These are phyloP conservation scores for Phoma herbarum DNA, from an alignment of 2,329 filamentous ascomycete genomes.

Conservation along the genomic window DNA sequence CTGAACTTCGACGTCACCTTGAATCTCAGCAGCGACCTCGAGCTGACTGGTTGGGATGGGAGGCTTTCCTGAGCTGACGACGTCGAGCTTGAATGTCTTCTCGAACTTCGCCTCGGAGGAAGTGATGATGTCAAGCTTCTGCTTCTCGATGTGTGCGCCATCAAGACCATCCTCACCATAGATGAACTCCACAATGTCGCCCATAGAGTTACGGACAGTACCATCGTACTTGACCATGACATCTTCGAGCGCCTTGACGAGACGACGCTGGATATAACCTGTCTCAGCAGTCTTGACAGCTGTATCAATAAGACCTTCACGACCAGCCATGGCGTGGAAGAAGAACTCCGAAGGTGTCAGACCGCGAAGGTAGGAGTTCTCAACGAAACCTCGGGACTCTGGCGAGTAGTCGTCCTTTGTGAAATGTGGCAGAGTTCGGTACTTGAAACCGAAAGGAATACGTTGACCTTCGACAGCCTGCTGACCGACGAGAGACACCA, in stretches of 20 bases:
- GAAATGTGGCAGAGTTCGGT: constrained; percentile 95
- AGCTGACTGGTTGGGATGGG: constrained; percentile 74
- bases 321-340: constrained; percentile 99
- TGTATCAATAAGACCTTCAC: constrained; percentile 99
- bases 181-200: constrained; percentile 95
- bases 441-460: constrained; percentile 99
- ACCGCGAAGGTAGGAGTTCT: constrained; percentile 97
- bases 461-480: constrained; percentile 98
- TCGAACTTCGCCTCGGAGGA: constrained; percentile 81
- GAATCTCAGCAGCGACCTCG: constrained; percentile 86
- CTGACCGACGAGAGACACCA: constrained; percentile 97
- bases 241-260: constrained; percentile 98
- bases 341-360: constrained; percentile 97
- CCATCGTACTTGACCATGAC: constrained; percentile 98
- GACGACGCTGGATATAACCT: constrained; percentile 97
- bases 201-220: constrained; percentile 94
- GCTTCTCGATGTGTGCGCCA: constrained; percentile 91
- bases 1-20: constrained; percentile 88
- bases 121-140: constrained; percentile 85
- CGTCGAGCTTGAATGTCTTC: constrained; percentile 83
- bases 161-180: constrained; percentile 98
- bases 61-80: constrained; percentile 76
- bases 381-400: constrained; percentile 95
- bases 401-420: constrained; percentile 99
- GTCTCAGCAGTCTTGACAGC: constrained; percentile 99